Evolutionary conservation across 768 basidiomycete genomes (phyloP).

Genomic region (Podaxis rugospora): DNA sequence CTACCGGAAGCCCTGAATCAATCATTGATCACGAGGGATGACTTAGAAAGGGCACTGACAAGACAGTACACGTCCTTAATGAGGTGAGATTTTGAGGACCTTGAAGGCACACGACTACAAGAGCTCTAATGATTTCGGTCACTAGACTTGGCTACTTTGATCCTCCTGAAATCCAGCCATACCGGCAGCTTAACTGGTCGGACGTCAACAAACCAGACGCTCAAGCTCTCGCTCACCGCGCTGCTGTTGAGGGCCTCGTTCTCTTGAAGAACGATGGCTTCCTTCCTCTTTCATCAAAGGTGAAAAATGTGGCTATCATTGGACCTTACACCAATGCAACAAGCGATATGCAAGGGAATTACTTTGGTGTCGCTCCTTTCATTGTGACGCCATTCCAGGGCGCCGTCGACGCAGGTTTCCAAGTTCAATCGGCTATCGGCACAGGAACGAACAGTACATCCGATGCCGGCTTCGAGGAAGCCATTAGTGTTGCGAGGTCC

Average conservation of each 20-base stretch:
- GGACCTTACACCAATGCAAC: slow-evolving; percentile 60
- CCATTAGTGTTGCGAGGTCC: slow-evolving; percentile 40
- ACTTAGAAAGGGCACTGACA: slow-evolving; percentile 38
- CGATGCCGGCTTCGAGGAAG: slow-evolving; percentile 44
- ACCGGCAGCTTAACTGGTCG: slow-evolving; percentile 42
- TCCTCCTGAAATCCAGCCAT: slow-evolving; percentile 43
- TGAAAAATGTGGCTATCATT: slow-evolving; percentile 51
- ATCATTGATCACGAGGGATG: slow-evolving; percentile 37
- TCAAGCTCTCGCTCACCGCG: slow-evolving; percentile 44
- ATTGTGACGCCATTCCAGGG: slow-evolving; percentile 50
- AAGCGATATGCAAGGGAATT: slow-evolving; percentile 54
- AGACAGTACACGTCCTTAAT: slow-evolving; percentile 52
- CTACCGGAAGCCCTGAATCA: slow-evolving; percentile 46
- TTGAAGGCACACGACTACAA: neutral
- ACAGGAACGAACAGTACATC: slow-evolving; percentile 35
- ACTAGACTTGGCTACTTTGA: slow-evolving; percentile 56
- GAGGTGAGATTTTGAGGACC: slow-evolving; percentile 26
- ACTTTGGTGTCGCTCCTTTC: slow-evolving; percentile 50
- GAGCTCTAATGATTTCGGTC: neutral
- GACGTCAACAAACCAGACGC: slow-evolving; percentile 44
- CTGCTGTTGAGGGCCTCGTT: slow-evolving; percentile 51
- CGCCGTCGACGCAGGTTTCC: slow-evolving; percentile 42
- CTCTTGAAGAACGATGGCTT: slow-evolving; percentile 62
- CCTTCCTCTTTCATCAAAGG: slow-evolving; percentile 42
- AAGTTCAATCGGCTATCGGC: slow-evolving; percentile 37